Percentiles rank a stretch among this genome's conserved stretches.
Evolutionary conservation across 139 green algal species (phyloP).

Genomic region (Tetraselmis chui): DNA sequence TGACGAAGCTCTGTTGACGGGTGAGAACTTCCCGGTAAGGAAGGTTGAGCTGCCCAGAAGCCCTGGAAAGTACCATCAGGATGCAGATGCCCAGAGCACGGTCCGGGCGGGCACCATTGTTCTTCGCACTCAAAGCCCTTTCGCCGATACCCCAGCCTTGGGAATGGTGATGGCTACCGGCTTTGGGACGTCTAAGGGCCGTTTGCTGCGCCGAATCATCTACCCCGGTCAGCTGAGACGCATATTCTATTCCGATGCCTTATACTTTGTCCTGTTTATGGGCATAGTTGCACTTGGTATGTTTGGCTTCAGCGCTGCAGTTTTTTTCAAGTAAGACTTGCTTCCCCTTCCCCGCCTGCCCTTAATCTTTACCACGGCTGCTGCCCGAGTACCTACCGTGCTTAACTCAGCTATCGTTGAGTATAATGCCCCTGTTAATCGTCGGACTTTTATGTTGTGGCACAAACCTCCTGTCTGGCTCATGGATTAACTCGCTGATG

Average conservation of each 20-base stretch:
- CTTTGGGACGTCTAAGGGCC: conserved; percentile 61
- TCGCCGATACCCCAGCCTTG: conserved; percentile 9
- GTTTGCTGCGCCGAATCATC: conserved; percentile 37
- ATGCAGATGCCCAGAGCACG: not conserved
- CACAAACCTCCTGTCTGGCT: not conserved
- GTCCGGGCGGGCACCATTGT: not conserved
- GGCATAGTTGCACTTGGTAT: not conserved
- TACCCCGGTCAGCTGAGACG: not conserved
- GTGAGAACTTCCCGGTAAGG: not conserved
- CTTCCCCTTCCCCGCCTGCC: not conserved
- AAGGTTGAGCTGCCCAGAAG: not conserved
- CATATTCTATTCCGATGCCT: not conserved
- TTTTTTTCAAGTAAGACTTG: not conserved
- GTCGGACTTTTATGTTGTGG: not conserved
- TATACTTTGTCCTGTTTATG: conserved; percentile 6
- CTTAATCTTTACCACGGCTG: too few species aligned
- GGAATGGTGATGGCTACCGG: conserved; percentile 52
- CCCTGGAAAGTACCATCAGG: not conserved
- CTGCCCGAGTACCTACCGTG: too few species aligned
- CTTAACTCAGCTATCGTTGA: too few species aligned
- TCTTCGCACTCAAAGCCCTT: not conserved
- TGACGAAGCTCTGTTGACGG: not conserved
- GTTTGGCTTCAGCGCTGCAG: not conserved
- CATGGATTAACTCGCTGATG: not conserved
- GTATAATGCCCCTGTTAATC: too few species aligned